Base-by-base conservation (phyloP, 805 yeast species). In the Priceomyces fermenticarens region DNA sequence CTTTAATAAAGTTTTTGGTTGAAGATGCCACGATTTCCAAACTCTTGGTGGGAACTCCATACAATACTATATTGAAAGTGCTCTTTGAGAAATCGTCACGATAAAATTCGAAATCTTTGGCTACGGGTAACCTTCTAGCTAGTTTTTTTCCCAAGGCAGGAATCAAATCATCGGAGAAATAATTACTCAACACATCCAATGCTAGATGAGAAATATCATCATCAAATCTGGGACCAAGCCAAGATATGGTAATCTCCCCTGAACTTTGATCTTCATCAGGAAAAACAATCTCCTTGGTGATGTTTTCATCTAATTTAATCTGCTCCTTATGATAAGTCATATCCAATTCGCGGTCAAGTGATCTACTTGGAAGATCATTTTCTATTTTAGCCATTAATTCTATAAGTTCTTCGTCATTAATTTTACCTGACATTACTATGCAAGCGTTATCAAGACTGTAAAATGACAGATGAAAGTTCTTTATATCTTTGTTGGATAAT, bases 221-320 rank as follows among this genome's bases (percentile, higher is more conserved):
- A 8, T 61, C 55, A 30, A 75, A 76, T 10, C 69, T 65, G 7
- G 96, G 95, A 7, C 97, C 97, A 37, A 87, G 72, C 91, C 96
- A 90, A 3, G 85, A 69, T 20, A 91, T 62, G n/a, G 74, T 54
- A 1, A 88, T 54, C 52, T 87, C 93, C 29, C 96, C 95, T 62
- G 81, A 77, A 10, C 85, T 71, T 62, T 88, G 97, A 55, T 88
- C 96, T 42, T 79, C 74, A 53, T 93, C 98, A 2, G 98, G 96
- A 54, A 93, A 93, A 43, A 80, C 83, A 20, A 88, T 76, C 3
- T 67, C 70, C 29, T 75, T 71, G 10, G 74, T 62, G 4, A 72
- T 55, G 2, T 65, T 60, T 38, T 73, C 55, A 3, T 51, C 39
- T 30, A 60, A 72, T 36, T 70, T 72, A 46, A 74, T 57, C 30